Base-by-base conservation (phyloP, 2,329 filamentous ascomycete genomes). In the Cladosporium sp. region DNA sequence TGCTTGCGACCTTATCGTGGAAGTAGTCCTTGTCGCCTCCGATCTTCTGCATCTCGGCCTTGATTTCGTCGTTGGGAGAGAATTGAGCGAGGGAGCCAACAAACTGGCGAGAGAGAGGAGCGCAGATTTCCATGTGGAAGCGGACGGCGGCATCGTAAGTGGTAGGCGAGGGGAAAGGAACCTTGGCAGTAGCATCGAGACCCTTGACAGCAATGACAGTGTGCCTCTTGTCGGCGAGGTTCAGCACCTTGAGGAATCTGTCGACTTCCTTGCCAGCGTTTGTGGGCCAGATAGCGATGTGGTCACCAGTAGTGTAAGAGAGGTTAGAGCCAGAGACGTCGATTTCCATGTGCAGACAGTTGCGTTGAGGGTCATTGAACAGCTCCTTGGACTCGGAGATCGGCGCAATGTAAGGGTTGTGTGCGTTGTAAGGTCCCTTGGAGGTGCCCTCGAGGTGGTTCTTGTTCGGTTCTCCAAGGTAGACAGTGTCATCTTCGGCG, bases 121-220 rank as follows among this genome's bases (percentile, higher is more conserved):
- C 93, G 77, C 93, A 92, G 71, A 97, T 95, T 81, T 99, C 96
- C 84, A 99, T 90, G 80, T 99, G 94, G 81, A 97, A 99, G 72
- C 95, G 92, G 67, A 92, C 84, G 70, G 94, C 92, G 66, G 94
- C 91, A 80, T 98, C 94, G 80, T 94, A 98, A 2, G 95, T 99
- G 18, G 95, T 98, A 7, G 95, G 95, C 5, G 93, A 93, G 21
- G 96, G 96, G 83, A 99, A 98, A 8, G 95, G 95, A 55, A 99
- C 93, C 83, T 97, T 98, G 72, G 95, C 93, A 10, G 95, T 98
- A 52, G 93, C 89, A 80, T 99, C 96, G 49, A 97, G 87, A 66
- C 92, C 89, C 82, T 96, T 97, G 78, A 99, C 89, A 69, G 87
- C 88, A 78, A 99, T 89, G 66, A 98, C 94, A 1, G 85, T 85